Conservation (phyloP, 2,329 filamentous ascomycete genomes). For the Beauveria australis region DNA sequence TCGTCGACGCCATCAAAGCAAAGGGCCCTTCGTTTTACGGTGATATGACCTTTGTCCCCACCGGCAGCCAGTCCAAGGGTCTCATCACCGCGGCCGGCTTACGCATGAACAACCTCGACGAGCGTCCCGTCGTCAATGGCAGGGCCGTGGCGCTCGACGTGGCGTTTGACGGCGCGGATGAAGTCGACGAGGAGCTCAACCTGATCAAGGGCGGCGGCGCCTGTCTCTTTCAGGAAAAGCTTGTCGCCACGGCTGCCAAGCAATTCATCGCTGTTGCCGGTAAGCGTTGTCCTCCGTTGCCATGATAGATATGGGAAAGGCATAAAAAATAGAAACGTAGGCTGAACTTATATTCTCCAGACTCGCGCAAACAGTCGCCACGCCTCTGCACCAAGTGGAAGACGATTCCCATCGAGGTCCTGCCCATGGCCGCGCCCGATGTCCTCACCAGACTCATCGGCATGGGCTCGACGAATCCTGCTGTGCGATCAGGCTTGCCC, state of each 20-base stretch:
- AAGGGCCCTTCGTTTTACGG: conserved; percentile 46
- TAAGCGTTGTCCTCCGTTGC: conserved; percentile 29
- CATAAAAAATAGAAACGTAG: background rate
- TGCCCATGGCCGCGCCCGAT: conserved; percentile 70
- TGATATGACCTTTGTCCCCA: conserved; percentile 79
- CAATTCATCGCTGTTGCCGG: conserved; percentile 83
- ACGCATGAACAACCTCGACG: conserved; percentile 68
- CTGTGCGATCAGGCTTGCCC: conserved; percentile 62
- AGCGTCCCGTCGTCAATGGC: conserved; percentile 46
- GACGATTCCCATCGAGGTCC: conserved; percentile 85
- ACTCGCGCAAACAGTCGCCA: conserved; percentile 81
- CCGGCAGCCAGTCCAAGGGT: conserved; percentile 82
- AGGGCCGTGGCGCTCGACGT: conserved; percentile 61
- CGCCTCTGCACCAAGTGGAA: conserved; percentile 73
- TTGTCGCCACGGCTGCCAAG: conserved; percentile 76
- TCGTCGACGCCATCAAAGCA: conserved; percentile 69
- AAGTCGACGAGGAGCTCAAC: conserved; percentile 90
- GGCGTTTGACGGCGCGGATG: conserved; percentile 92
- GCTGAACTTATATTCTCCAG: conserved; percentile 30
- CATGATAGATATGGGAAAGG: background rate
- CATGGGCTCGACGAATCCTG: conserved; percentile 65
- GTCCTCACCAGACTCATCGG: conserved; percentile 64
- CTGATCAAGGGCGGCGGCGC: conserved; percentile 97
- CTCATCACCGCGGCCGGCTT: conserved; percentile 76
- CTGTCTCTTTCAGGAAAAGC: conserved; percentile 96